Evolutionary conservation across 768 basidiomycete species (phyloP).

Genomic region (Psilocybe cyanescens): DNA sequence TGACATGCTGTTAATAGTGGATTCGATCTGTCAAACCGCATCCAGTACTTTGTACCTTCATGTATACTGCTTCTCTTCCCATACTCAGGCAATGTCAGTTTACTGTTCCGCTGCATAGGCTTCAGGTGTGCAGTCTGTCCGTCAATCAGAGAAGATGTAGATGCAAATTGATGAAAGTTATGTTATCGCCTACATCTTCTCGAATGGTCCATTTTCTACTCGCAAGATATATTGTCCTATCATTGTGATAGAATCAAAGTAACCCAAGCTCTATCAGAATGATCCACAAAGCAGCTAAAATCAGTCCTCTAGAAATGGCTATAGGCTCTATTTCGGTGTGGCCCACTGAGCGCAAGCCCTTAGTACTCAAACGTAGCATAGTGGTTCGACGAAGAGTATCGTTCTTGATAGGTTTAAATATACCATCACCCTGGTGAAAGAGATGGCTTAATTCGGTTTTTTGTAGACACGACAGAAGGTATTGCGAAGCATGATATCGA

Average conservation of each 20-base stretch:
- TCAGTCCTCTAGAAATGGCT: too few relatives aligned
- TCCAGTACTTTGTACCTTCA: background rate
- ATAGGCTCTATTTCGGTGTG: too few relatives aligned
- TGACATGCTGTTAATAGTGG: too few relatives aligned
- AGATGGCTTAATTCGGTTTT: background rate
- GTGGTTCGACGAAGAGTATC: too few relatives aligned
- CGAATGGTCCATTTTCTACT: background rate
- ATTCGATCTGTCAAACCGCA: background rate
- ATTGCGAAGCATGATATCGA: background rate
- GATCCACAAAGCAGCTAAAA: too few relatives aligned
- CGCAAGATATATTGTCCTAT: background rate
- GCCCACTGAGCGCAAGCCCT: too few relatives aligned
- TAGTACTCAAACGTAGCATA: too few relatives aligned
- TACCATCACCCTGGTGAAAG: too few relatives aligned
- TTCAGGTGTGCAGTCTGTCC: background rate
- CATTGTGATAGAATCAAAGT: too few relatives aligned
- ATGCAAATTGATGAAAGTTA: background rate
- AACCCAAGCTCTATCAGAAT: too few relatives aligned
- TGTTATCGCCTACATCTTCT: background rate
- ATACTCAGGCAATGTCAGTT: background rate
- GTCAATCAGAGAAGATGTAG: background rate
- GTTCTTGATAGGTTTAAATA: too few relatives aligned
- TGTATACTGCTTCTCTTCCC: background rate
- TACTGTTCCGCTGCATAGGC: background rate
- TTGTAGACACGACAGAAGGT: background rate